Evolutionary conservation across 2,329 filamentous ascomycete species (phyloP), one percentile per base, ranked within the genome.

Genomic region (Aquanectria penicillioides): DNA sequence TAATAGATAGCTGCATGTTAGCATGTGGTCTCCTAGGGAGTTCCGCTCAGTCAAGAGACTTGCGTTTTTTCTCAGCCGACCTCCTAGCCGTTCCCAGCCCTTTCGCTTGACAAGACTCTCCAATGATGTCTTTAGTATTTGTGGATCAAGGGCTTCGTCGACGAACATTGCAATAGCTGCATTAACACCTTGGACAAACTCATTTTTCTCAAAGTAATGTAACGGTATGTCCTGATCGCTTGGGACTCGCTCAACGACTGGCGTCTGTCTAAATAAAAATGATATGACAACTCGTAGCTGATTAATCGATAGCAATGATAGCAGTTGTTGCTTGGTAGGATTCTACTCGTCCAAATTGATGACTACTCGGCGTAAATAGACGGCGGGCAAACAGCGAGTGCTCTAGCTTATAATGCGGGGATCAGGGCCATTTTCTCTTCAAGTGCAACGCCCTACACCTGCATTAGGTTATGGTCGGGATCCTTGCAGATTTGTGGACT

Each of bases 201-300:
- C 50, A 5, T 40, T 62, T 11, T 53, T 40, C 26, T 62, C 59
- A 15, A 59, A 61, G 40, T 37, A 47, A 3, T 62, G 57, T 6
- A 62, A 17, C 3, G 59, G 46, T 13, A 51, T 29, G 9, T 57
- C 26, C n/a, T 48, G 23, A 29, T 62, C 59, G 2, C 36, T 31
- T 4, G 43, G 18, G 37, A 55, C 34, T 10, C n/a, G 43, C 20
- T 48, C 34, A 31, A 53, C 37, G 20, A 28, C 17, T 29, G 47
- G 47, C 37, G 26, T 23, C 3, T 36, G 31, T 17, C 37, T 38
- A 33, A 52, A 52, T 10, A 44, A 29, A 29, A 29, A 29, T 29
- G 26, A 8, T 13, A 29, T 29, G 26, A 13, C 13, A 29, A 29
- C 13, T 29, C 26, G n/a, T n/a, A n/a, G n/a, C n/a, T n/a, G n/a